phyloP scores from a whole-genome alignment of 1,284 basidiomycete genomes.

The Cryptococcus jaspeensis region DNA sequence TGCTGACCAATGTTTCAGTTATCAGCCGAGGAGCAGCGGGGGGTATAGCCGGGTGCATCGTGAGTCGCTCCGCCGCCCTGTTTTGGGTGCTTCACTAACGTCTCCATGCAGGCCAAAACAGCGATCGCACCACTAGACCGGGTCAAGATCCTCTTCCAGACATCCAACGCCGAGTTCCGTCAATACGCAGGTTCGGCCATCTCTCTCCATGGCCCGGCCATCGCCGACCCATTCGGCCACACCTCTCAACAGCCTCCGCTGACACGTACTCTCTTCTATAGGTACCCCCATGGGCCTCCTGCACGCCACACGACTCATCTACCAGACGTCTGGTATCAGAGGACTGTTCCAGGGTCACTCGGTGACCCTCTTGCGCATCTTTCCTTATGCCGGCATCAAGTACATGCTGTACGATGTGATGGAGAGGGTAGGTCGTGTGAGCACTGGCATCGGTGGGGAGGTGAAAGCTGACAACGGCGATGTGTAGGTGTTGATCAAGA shows the following conservation, averaged over 20 bases:
- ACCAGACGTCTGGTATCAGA: conserved; percentile 65
- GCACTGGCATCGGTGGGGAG: background rate
- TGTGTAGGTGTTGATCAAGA: conserved; percentile 73
- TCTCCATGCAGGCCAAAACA: conserved; percentile 75
- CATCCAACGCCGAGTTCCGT: conserved; percentile 90
- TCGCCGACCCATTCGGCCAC: background rate
- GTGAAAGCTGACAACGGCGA: background rate
- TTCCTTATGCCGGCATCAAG: conserved; percentile 96
- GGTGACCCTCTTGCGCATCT: conserved; percentile 71
- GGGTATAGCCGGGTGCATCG: conserved; percentile 88
- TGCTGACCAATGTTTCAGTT: conserved; percentile 26
- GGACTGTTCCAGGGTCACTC: conserved; percentile 95
- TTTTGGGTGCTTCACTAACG: background rate
- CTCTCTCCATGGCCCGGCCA: background rate
- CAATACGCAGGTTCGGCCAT: conserved; percentile 75
- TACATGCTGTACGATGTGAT: conserved; percentile 96
- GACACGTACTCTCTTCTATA: conserved; percentile 8
- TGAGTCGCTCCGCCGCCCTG: conserved; percentile 54
- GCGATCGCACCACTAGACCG: conserved; percentile 95
- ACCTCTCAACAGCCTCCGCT: background rate
- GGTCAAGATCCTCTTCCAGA: conserved; percentile 99
- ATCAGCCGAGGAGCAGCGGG: conserved; percentile 71
- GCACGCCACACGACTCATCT: conserved; percentile 77
- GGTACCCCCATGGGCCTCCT: conserved; percentile 61
- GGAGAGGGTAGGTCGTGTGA: conserved; percentile 60